Conservation (phyloP, 2,329 filamentous ascomycete genomes). For the Sporothrix dimorphospora region DNA sequence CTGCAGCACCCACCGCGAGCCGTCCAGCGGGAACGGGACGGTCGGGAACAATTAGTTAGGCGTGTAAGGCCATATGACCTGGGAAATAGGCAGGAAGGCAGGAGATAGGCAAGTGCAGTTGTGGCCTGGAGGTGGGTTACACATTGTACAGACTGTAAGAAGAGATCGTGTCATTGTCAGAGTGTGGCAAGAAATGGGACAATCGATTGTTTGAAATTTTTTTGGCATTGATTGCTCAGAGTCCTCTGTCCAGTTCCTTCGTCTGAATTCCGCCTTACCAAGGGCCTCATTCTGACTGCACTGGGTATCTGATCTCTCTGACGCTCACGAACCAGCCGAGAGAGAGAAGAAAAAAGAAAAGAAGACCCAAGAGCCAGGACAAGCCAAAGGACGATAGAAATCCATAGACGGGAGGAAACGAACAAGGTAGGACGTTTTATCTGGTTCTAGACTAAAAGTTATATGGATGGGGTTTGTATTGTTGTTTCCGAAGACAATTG, state of each 20-base stretch:
- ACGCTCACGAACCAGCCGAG: conserved; percentile 16
- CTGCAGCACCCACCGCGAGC: neutral
- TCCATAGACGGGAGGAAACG: neutral
- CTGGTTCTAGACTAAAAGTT: conserved; percentile 20
- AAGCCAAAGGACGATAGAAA: neutral
- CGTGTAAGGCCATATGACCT: conserved; percentile 6
- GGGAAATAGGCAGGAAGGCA: neutral
- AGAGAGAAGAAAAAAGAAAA: neutral
- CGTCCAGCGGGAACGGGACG: conserved; percentile 1
- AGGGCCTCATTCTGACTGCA: neutral
- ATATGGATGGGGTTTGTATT: neutral
- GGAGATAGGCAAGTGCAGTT: no score
- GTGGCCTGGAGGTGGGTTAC: neutral
- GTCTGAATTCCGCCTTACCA: neutral
- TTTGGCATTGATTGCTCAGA: conserved; percentile 17
- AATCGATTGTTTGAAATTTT: conserved; percentile 4
- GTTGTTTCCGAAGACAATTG: conserved; percentile 2
- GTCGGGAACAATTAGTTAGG: neutral
- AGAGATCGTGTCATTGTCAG: neutral
- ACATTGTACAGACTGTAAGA: neutral
- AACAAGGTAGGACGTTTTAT: neutral
- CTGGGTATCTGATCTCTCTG: conserved; percentile 1
- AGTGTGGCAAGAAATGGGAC: neutral
- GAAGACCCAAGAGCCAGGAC: neutral
- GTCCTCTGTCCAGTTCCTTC: conserved; percentile 7